Conservation (phyloP, 1,139 yeast genomes). For the Taphrina communis region DNA sequence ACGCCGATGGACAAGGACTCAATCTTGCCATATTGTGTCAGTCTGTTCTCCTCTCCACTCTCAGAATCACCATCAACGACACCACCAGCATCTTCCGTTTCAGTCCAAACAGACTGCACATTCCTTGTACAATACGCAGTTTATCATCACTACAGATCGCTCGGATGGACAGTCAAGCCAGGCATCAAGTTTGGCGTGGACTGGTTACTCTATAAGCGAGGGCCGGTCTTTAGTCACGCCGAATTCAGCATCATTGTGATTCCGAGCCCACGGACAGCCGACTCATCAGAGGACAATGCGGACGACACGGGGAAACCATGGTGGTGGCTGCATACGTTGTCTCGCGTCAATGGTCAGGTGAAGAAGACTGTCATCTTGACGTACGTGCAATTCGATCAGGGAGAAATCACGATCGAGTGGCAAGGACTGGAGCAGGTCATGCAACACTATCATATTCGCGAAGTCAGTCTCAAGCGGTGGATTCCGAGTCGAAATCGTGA, state of each 20-base stretch:
- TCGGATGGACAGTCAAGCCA: conserved; percentile 93
- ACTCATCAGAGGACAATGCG: conserved; percentile 19
- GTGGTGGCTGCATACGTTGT: conserved; percentile 68
- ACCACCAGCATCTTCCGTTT: too few species aligned
- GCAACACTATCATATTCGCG: conserved; percentile 60
- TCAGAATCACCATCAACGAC: conserved; percentile 29
- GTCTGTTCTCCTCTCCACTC: not conserved
- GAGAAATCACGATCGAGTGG: conserved; percentile 1
- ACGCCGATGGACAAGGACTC: conserved; percentile 42
- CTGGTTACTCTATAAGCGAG: conserved; percentile 76
- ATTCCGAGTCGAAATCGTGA: conserved; percentile 74
- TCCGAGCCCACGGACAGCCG: conserved; percentile 50
- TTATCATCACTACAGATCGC: conserved; percentile 83
- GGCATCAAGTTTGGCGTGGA: conserved; percentile 93
- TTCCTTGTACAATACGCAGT: conserved; percentile 68
- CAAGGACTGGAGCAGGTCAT: conserved; percentile 53
- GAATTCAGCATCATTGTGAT: conserved; percentile 70
- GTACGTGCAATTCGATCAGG: conserved; percentile 64
- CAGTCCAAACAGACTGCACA: conserved; percentile 51
- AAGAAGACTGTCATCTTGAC: conserved; percentile 74
- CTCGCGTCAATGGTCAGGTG: conserved; percentile 86
- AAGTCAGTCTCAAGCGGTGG: conserved; percentile 78
- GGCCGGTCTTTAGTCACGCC: conserved; percentile 96
- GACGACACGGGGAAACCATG: conserved; percentile 55
- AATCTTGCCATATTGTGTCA: not conserved